A percentile compares a stretch with the other conserved stretches of the same genome.
These are phyloP conservation scores for Omphalotus olearius DNA, from an alignment of 1,284 basidiomycete genomes.

Conservation along the genomic window DNA sequence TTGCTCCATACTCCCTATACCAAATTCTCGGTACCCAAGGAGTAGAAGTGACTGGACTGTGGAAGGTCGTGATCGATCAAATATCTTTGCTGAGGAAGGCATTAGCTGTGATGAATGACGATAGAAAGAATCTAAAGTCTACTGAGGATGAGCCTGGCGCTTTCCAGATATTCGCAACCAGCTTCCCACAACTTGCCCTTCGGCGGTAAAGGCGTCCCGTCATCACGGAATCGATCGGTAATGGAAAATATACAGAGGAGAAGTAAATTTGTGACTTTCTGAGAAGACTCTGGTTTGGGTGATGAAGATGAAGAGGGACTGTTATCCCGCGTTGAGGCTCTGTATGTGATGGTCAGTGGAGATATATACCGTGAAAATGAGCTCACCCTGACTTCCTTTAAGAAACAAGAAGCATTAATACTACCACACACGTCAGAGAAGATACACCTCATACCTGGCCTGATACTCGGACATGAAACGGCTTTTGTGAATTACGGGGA, in stretches of 20 bases:
- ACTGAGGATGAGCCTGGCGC: conserved; percentile 70
- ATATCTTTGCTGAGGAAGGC: conserved; percentile 47
- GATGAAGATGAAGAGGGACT: conserved; percentile 18
- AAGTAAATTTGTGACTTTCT: conserved; percentile 65
- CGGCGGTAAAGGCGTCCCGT: conserved; percentile 37
- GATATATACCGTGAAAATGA: not conserved
- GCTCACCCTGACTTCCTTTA: conserved; percentile 29
- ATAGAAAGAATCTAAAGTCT: conserved; percentile 16
- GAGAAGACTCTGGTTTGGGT: conserved; percentile 46
- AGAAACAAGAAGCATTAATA: conserved; percentile 1
- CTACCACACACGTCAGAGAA: conserved; percentile 10
- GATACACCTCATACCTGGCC: conserved; percentile 38
- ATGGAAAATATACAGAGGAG: conserved; percentile 78
- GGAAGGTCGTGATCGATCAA: conserved; percentile 61
- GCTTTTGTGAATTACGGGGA: conserved; percentile 71
- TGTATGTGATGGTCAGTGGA: not conserved
- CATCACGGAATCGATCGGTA: conserved; percentile 65
- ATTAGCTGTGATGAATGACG: not conserved
- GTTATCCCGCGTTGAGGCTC: conserved; percentile 5
- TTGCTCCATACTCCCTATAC: conserved; percentile 75
- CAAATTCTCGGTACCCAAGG: conserved; percentile 79
- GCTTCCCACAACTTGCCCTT: conserved; percentile 68
- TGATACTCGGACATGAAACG: conserved; percentile 67
- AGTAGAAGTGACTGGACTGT: conserved; percentile 77
- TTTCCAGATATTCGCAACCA: conserved; percentile 62